Evolutionary conservation across 1,284 basidiomycete species (phyloP), one percentile per base, ranked within the genome.

Genomic region (Malassezia psittaci): DNA sequence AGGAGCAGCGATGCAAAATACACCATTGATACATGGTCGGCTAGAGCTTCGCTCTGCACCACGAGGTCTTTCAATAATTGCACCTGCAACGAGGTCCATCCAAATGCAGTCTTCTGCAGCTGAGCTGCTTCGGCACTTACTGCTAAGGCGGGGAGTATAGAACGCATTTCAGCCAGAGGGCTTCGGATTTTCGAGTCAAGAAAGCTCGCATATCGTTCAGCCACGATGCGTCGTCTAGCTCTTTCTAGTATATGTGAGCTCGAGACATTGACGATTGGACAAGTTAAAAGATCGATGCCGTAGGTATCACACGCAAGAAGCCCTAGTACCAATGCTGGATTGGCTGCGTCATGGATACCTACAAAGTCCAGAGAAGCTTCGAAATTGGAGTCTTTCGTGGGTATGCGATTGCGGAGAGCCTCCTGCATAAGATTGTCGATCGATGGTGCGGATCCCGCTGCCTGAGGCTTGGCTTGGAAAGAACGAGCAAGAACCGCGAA

Each of bases 61-160:
- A 96, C 85, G 0, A 89, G 87, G 70, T 96, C 91, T 45, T 90
- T 83, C 36, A 96, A 80, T 33, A 93, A 83, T 33, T 88, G 88
- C 33, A 93, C 81, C 76, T 96, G 91, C 45, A 96, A 79, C 69
- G 90, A 87, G 1, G 88, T 85, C 93, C 91, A 98, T 1, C 91
- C 90, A 70, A 85, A 89, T 3, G 59, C 36, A 7, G 66, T 51
- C 44, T 68, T 66, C n/a, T 48, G 46, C 15, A 16, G 24, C 18
- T 46, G 32, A 19, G 54, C 38, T 6, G 39, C 41, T 7, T 24
- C 48, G n/a, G 42, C 48, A 15, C 43, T 47, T 16, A 34, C 37
- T 15, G 39, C 47, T 13, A 48, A 44, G 15, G 54, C 42, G 5
- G 45, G 54, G 24, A 58, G 55, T 32, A 43, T 46, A 33, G 37